phyloP scores from a whole-genome alignment of 139 green algal species.

The Nannochloris sp. region DNA sequence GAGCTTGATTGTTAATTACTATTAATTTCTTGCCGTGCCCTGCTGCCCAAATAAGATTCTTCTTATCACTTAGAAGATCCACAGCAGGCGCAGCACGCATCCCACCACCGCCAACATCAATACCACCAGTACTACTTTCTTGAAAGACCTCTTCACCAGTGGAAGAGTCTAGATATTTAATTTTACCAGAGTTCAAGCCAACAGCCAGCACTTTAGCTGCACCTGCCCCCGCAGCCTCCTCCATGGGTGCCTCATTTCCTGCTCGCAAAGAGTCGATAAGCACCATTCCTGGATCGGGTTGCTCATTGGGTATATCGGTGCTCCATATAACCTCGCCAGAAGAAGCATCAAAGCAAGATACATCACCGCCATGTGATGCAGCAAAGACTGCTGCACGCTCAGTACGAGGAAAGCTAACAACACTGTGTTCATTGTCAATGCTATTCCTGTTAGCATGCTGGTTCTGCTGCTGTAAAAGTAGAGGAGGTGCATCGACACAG shows the following conservation, averaged over 20 bases:
- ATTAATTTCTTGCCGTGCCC: neutral
- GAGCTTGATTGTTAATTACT: slow-evolving; percentile 2
- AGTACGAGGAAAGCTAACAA: too few relatives aligned
- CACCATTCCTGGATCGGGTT: slow-evolving; percentile 27
- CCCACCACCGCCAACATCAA: neutral
- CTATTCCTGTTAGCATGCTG: too few relatives aligned
- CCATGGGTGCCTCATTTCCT: too few relatives aligned
- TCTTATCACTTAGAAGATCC: neutral
- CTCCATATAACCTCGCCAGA: slow-evolving; percentile 23
- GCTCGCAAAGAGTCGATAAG: neutral
- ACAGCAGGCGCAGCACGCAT: neutral
- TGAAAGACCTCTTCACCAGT: neutral
- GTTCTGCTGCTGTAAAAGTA: too few relatives aligned
- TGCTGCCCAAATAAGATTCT: neutral
- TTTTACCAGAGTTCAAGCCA: neutral
- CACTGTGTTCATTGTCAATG: too few relatives aligned
- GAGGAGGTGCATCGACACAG: too few relatives aligned
- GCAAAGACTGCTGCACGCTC: too few relatives aligned
- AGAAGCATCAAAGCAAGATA: slow-evolving; percentile 21
- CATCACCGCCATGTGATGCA: slow-evolving; percentile 42
- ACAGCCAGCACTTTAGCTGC: too few relatives aligned
- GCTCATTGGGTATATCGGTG: neutral
- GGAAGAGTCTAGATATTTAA: neutral
- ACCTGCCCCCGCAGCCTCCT: too few relatives aligned
- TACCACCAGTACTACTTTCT: neutral